Percentiles rank a stretch among this genome's conserved stretches.
phyloP scores from a whole-genome alignment of 179 eudicot genomes.

The Gypsophila paniculata region DNA sequence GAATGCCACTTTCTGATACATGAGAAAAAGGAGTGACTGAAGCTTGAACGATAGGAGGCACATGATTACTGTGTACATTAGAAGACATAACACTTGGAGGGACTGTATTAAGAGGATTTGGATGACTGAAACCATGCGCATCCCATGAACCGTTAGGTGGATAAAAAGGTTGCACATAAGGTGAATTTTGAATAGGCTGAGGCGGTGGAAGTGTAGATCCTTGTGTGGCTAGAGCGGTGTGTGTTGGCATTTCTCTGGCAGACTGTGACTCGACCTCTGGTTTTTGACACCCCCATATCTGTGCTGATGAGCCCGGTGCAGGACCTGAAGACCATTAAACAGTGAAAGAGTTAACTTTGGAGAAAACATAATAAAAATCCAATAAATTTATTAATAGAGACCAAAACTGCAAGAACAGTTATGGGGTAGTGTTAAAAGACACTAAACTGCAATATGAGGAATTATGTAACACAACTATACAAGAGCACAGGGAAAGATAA shows the following conservation, averaged over 20 bases:
- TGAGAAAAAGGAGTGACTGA: conserved; percentile 75
- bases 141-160: conserved; percentile 70
- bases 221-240: conserved; percentile 38
- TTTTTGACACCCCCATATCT: conserved; percentile 48
- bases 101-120: conserved; percentile 37
- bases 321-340: conserved; percentile 19
- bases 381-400: not conserved
- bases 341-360: not conserved
- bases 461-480: not conserved
- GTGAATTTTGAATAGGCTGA: conserved; percentile 48
- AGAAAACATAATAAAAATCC: not conserved
- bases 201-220: conserved; percentile 45
- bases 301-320: conserved; percentile 48
- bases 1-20: conserved; percentile 49
- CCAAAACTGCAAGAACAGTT: too few species aligned
- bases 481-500: not conserved
- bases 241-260: conserved; percentile 36
- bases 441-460: not conserved
- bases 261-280: conserved; percentile 46
- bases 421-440: too few species aligned
- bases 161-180: conserved; percentile 54
- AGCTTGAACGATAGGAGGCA: conserved; percentile 62
- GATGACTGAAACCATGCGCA: conserved; percentile 47
- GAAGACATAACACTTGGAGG: conserved; percentile 38
- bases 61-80: conserved; percentile 40